Evolutionary conservation across 495 filamentous ascomycete species (phyloP).

Genomic region (Hyaloscypha bicolor): DNA sequence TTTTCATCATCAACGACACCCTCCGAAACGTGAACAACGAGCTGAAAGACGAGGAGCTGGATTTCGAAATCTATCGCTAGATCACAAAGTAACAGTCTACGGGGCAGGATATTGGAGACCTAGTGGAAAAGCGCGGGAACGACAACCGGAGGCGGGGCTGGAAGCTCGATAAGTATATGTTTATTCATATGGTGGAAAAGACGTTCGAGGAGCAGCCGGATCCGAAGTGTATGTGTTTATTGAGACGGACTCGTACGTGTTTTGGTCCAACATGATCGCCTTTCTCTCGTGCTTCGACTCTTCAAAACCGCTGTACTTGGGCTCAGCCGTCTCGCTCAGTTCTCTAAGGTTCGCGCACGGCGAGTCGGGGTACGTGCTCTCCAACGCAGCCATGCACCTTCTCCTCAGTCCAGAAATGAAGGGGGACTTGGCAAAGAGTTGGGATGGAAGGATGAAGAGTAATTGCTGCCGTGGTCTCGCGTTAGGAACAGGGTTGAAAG

Average conservation of each 20-base stretch:
- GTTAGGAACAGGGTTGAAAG: constrained; percentile 58
- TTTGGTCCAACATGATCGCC: constrained; percentile 64
- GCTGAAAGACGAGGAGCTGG: constrained; percentile 40
- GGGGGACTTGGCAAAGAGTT: constrained; percentile 38
- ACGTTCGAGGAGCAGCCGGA: constrained; percentile 52
- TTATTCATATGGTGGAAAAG: constrained; percentile 64
- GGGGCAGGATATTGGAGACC: constrained; percentile 7
- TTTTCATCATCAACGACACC: constrained; percentile 53
- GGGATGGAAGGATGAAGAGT: constrained; percentile 53
- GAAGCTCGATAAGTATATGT: constrained; percentile 73
- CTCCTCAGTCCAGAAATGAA: constrained; percentile 35
- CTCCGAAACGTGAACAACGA: constrained; percentile 46
- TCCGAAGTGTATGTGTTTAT: constrained; percentile 68
- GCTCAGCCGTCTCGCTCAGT: constrained; percentile 58
- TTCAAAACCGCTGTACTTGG: constrained; percentile 53
- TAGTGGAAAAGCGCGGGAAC: constrained; percentile 2
- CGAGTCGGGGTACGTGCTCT: constrained; percentile 68
- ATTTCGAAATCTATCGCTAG: constrained; percentile 57
- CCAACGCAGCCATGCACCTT: constrained; percentile 52
- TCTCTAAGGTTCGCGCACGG: constrained; percentile 65
- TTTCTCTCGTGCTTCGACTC: constrained; percentile 56
- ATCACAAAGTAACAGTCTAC: constrained; percentile 13
- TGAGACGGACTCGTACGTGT: constrained; percentile 67
- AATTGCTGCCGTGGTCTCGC: constrained; percentile 74
- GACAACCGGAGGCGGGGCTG: constrained; percentile 45